Evolutionary conservation across 2,329 filamentous ascomycete genomes (phyloP).

Genomic region (Pseudogymnoascus sp.): DNA sequence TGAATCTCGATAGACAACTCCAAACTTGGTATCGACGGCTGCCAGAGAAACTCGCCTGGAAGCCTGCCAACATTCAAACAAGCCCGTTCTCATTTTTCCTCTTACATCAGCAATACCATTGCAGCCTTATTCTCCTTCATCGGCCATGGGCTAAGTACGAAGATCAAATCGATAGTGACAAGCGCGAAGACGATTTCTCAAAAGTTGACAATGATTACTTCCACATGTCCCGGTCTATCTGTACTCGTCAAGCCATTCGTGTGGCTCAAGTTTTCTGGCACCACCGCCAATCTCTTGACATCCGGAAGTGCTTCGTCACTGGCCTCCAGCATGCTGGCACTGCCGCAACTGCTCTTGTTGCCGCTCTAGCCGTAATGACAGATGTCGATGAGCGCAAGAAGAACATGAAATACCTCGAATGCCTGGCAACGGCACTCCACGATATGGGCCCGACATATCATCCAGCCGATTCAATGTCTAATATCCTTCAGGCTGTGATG

Average conservation of each 20-base stretch:
- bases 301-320: conserved; percentile 41
- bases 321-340: conserved; percentile 47
- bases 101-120: conserved; percentile 48
- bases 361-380: conserved; percentile 35
- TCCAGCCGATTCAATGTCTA: conserved; percentile 45
- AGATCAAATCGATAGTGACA: conserved; percentile 24
- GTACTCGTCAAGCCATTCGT: conserved; percentile 46
- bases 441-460: conserved; percentile 47
- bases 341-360: conserved; percentile 45
- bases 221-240: conserved; percentile 42
- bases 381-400: conserved; percentile 31
- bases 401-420: conserved; percentile 44
- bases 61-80: conserved; percentile 40
- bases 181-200: conserved; percentile 16
- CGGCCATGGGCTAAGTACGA: conserved; percentile 45
- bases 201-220: conserved; percentile 35
- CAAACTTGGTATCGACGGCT: conserved; percentile 46
- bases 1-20: conserved; percentile 44
- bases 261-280: conserved; percentile 48
- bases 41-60: conserved; percentile 41
- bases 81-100: conserved; percentile 45
- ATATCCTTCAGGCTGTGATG: conserved; percentile 44
- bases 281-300: conserved; percentile 44
- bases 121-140: conserved; percentile 44
- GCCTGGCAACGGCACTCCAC: conserved; percentile 41